phyloP scores from a whole-genome alignment of 768 basidiomycete species.

The Crepidotus variabilis region DNA sequence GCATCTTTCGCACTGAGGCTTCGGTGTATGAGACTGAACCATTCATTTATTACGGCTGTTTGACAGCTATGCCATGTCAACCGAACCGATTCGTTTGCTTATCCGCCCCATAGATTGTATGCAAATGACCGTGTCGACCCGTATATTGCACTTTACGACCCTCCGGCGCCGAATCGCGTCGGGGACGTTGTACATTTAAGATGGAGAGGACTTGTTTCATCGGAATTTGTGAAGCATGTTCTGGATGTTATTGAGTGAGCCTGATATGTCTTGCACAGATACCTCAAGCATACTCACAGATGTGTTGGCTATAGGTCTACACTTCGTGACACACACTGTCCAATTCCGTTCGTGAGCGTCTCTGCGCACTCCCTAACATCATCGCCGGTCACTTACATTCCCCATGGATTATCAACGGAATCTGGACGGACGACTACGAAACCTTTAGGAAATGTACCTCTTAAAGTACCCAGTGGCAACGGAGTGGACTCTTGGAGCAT shows the following conservation, averaged over 20 bases:
- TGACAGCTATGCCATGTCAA: not conserved
- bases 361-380: slow-evolving; percentile 39
- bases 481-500: slow-evolving; percentile 54
- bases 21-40: not conserved
- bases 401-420: slow-evolving; percentile 19
- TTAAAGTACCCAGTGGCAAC: slow-evolving; percentile 41
- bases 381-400: slow-evolving; percentile 51
- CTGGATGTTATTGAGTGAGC: slow-evolving; percentile 43
- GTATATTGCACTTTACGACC: slow-evolving; percentile 63
- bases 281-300: not conserved
- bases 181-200: slow-evolving; percentile 49
- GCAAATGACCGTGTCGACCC: slow-evolving; percentile 66
- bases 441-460: slow-evolving; percentile 33
- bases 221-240: slow-evolving; percentile 48
- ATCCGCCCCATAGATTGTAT: slow-evolving; percentile 38
- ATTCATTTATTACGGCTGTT: not conserved
- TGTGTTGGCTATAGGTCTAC: not conserved
- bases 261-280: not conserved
- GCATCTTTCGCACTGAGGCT: not conserved
- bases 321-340: not conserved
- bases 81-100: slow-evolving; percentile 4
- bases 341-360: slow-evolving; percentile 34
- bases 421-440: slow-evolving; percentile 5
- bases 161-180: slow-evolving; percentile 40
- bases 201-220: slow-evolving; percentile 58